phyloP scores from a whole-genome alignment of 1,284 basidiomycete genomes.

The Pascua guehoae region DNA sequence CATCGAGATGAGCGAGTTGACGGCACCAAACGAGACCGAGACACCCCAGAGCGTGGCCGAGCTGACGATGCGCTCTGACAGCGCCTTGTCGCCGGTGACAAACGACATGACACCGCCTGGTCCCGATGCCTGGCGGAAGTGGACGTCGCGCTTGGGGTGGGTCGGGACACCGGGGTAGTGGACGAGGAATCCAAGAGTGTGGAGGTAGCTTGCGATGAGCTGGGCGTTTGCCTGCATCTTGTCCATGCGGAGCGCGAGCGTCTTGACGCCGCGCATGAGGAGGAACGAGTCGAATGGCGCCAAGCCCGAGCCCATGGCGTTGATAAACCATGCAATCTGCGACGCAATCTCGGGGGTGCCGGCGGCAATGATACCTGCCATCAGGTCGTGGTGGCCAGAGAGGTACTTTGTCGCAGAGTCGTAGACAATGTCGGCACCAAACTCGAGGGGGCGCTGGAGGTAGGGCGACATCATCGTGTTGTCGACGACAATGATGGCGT shows the following conservation, averaged over 20 bases:
- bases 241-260: slow-evolving; percentile 93
- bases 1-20: slow-evolving; percentile 98
- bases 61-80: slow-evolving; percentile 90
- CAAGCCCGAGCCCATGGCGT: slow-evolving; percentile 94
- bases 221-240: slow-evolving; percentile 82
- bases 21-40: slow-evolving; percentile 94
- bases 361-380: slow-evolving; percentile 93
- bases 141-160: slow-evolving; percentile 81
- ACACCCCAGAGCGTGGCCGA: slow-evolving; percentile 94
- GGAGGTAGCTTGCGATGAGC: slow-evolving; percentile 81
- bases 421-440: slow-evolving; percentile 95
- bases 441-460: slow-evolving; percentile 89
- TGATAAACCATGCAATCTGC: slow-evolving; percentile 87
- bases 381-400: slow-evolving; percentile 96
- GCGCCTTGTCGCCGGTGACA: slow-evolving; percentile 82
- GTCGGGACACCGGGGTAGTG: slow-evolving; percentile 86
- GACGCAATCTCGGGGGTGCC: slow-evolving; percentile 86
- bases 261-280: slow-evolving; percentile 92
- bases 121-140: slow-evolving; percentile 82
- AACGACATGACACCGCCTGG: slow-evolving; percentile 94
- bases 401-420: slow-evolving; percentile 98
- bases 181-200: slow-evolving; percentile 83
- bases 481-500: slow-evolving; percentile 86
- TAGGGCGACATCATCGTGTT: slow-evolving; percentile 99
- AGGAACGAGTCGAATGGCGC: slow-evolving; percentile 96